Conservation (phyloP, 306 rosid species). For the Rosa lucieae region DNA sequence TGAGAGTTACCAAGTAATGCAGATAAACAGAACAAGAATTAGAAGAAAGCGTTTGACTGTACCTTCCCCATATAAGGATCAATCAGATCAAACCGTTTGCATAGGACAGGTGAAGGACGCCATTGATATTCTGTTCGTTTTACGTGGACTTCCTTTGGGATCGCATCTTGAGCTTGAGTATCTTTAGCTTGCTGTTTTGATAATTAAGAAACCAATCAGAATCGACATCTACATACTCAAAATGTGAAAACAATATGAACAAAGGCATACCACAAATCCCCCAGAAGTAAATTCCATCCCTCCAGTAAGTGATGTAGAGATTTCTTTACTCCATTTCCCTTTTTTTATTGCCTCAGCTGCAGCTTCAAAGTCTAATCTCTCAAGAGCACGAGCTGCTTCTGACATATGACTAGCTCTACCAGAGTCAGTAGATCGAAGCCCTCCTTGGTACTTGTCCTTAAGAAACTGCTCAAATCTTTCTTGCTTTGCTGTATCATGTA, state of each 20-base stretch:
- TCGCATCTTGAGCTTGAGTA: conserved; percentile 45
- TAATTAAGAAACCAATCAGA: conserved; percentile 29
- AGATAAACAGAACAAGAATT: conserved; percentile 1
- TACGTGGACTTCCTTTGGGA: conserved; percentile 54
- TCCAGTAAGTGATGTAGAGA: conserved; percentile 53
- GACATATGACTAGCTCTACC: conserved; percentile 79
- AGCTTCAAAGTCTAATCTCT: conserved; percentile 92
- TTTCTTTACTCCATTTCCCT: conserved; percentile 54
- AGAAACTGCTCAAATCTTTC: conserved; percentile 90
- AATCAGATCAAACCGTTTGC: conserved; percentile 96
- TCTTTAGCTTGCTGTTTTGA: conserved; percentile 65
- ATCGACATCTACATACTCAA: conserved; percentile 23
- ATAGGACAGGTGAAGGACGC: conserved; percentile 89
- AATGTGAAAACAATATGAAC: conserved; percentile 28
- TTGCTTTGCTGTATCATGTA: conserved; percentile 85
- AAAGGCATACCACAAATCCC: conserved; percentile 64
- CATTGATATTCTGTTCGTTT: conserved; percentile 89
- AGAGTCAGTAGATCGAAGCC: conserved; percentile 72
- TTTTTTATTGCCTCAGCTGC: conserved; percentile 89
- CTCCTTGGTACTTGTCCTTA: conserved; percentile 88
- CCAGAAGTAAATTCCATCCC: conserved; percentile 82
- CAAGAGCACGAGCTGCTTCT: conserved; percentile 93
- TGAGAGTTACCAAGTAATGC: not conserved
- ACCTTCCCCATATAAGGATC: conserved; percentile 99
- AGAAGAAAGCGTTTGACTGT: conserved; percentile 2